Evolutionary conservation across 1,139 yeast species (phyloP), one percentile per base, ranked within the genome.

Genomic region (Pichia kudriavzevii): DNA sequence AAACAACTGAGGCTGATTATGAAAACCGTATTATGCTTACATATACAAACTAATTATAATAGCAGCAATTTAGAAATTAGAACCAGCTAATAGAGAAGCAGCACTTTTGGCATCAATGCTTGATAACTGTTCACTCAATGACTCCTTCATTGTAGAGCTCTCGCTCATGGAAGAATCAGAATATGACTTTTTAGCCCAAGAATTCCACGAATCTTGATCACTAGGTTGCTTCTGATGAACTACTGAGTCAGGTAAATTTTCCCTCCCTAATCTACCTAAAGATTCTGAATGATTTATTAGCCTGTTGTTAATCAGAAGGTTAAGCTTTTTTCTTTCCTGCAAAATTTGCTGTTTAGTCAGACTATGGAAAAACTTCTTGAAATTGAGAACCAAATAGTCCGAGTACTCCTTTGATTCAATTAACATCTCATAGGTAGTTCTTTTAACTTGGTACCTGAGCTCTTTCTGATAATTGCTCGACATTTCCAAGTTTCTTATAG

Each of bases 391-490:
- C 11, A 83, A 64, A 52, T 72, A 72, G 9, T 61, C 58, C 27
- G 75, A 47, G 29, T 80, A 69, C 36, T 76, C 75, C 26, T 69
- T 59, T 42, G 77, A 69, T 56, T 88, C 97, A 30, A 74, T 67
- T 30, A 83, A 58, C 87, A 91, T 81, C 55, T 87, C 94, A 29
- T 79, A 81, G 6, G 95, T 82, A 18, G 91, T 81, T 42, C 95
- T 67, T 40, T 80, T 76, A 23, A 88, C 79, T 50, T 84, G 93
- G 43, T 73, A 62, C 14, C 79, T 74, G 37, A 88, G 64, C 25
- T 77, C 78, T 46, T 81, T 84, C 53, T 88, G 95, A 10, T 73
- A 67, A 43, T 74, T 75, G n/a, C 82, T 73, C 2, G 95, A 94
- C 31, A 72, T 75, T 52, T 88, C 95, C 38, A 88, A 66, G 10